Evolutionary conservation across 2,329 filamentous ascomycete species (phyloP).

Genomic region (Fusarium annulatum): DNA sequence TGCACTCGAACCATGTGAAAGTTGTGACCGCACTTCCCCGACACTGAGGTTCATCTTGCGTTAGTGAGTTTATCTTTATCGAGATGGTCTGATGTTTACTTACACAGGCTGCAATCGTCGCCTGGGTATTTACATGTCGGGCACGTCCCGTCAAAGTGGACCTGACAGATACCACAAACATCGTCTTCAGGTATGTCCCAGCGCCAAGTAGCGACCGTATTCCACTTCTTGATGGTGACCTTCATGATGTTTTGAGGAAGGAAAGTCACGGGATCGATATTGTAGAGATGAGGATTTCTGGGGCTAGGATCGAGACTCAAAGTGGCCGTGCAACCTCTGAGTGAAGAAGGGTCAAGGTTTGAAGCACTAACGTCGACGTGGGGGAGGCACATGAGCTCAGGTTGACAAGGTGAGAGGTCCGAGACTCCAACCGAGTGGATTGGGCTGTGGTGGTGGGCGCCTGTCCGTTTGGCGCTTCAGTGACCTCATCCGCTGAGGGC

Average conservation of each 20-base stretch:
- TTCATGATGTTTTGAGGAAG: constrained; percentile 72
- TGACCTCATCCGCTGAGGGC: constrained; percentile 41
- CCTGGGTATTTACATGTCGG: constrained; percentile 98
- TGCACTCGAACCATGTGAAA: constrained; percentile 85
- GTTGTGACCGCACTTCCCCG: constrained; percentile 95
- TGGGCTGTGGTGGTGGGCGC: constrained; percentile 14
- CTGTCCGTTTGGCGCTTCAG: constrained; percentile 22
- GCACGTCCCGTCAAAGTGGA: constrained; percentile 97
- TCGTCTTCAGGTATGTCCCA: constrained; percentile 99
- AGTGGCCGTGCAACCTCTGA: constrained; percentile 30
- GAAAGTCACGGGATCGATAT: constrained; percentile 20
- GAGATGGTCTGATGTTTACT: constrained; percentile 51
- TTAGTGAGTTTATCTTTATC: constrained; percentile 22
- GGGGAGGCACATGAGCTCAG: constrained; percentile 22
- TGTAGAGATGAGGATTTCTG: background rate
- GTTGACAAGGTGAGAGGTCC: constrained; percentile 12
- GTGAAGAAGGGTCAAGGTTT: constrained; percentile 22
- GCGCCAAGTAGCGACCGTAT: constrained; percentile 94
- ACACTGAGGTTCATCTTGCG: constrained; percentile 63
- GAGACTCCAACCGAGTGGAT: constrained; percentile 1
- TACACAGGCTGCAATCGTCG: constrained; percentile 92
- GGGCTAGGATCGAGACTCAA: constrained; percentile 15
- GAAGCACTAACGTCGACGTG: constrained; percentile 21
- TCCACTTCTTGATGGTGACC: constrained; percentile 93
- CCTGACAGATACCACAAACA: constrained; percentile 97